Evolutionary conservation across 177 flowering plant genomes (phyloP).

Genomic region (Vitis hybrid): DNA sequence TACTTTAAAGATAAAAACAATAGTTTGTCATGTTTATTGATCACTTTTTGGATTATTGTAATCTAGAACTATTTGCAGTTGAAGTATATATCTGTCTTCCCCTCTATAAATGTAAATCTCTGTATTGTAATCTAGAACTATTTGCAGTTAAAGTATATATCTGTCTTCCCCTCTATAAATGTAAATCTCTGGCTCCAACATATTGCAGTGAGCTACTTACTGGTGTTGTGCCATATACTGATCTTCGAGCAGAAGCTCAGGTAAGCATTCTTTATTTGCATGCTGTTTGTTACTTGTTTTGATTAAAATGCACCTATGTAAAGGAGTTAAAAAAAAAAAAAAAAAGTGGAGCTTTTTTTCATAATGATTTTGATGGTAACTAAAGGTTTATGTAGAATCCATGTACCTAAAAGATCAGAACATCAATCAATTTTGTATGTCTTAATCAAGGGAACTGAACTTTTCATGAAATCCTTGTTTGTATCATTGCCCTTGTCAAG

Average conservation of each 20-base stretch:
- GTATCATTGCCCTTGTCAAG: no score
- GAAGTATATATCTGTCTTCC: not conserved
- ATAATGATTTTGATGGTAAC: no score
- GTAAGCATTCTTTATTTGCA: constrained; percentile 29
- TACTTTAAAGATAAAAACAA: no score
- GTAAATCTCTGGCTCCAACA: not conserved
- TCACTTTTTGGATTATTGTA: not conserved
- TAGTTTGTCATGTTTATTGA: not conserved
- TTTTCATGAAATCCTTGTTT: no score
- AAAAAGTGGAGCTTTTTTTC: no score
- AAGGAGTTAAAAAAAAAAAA: no score
- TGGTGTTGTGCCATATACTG: constrained; percentile 94
- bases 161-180: not conserved
- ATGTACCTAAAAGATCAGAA: no score
- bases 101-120: not conserved
- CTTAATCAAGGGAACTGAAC: no score
- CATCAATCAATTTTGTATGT: no score
- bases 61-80: not conserved
- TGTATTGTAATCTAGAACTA: not conserved
- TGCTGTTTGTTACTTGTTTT: not conserved
- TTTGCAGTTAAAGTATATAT: not conserved
- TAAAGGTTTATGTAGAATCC: no score
- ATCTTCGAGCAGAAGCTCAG: constrained; percentile 95
- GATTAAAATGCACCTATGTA: not conserved
- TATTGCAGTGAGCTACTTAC: constrained; percentile 76